Conservation (phyloP, 805 yeast species). For the Candida michaelii region DNA sequence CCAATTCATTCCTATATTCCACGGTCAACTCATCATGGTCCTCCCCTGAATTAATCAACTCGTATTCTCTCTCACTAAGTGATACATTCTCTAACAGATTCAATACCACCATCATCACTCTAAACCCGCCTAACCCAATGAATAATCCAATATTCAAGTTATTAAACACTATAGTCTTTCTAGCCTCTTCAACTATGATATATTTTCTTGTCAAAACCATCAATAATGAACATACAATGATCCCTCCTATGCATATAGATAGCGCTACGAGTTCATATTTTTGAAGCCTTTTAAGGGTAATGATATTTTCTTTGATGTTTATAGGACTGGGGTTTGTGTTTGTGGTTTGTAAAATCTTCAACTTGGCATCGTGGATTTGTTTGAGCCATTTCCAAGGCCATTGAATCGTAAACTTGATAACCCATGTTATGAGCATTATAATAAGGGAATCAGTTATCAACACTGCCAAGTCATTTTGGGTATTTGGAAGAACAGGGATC, state of each 20-base stretch:
- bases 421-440: constrained; percentile 32
- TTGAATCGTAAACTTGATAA: constrained; percentile 31
- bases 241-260: constrained; percentile 25
- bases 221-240: constrained; percentile 25
- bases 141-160: constrained; percentile 38
- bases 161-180: constrained; percentile 29
- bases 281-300: constrained; percentile 4
- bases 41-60: not conserved
- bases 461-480: constrained; percentile 20
- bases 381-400: constrained; percentile 46
- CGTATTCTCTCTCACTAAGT: not conserved
- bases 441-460: constrained; percentile 32
- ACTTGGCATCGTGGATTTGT: constrained; percentile 21
- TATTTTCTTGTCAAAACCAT: constrained; percentile 28
- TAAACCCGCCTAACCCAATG: constrained; percentile 26
- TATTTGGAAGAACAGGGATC: constrained; percentile 19
- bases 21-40: not conserved
- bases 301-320: not conserved
- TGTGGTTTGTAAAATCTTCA: constrained; percentile 11
- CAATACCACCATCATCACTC: constrained; percentile 18
- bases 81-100: not conserved
- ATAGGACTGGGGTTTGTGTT: not conserved
- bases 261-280: constrained; percentile 19
- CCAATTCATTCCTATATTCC: not conserved
- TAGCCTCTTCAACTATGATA: constrained; percentile 25